Conservation (phyloP, 2,329 filamentous ascomycete species). For the Colletotrichum truncatum region DNA sequence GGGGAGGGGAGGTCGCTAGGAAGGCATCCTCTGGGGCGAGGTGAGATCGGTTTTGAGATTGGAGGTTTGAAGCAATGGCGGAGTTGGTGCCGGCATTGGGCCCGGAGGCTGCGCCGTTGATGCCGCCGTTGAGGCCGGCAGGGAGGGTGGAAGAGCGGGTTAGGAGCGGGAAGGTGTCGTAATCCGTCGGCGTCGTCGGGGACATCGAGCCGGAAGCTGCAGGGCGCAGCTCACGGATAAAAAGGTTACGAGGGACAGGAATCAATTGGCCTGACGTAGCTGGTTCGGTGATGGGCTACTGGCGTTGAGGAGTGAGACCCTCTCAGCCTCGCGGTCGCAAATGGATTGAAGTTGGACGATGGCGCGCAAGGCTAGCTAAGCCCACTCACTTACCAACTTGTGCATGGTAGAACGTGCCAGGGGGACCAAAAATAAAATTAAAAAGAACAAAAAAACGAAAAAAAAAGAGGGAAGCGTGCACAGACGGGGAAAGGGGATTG, state of each 20-base stretch:
- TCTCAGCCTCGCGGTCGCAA: slow-evolving; percentile 26
- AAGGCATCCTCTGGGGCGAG: slow-evolving; percentile 89
- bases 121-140: slow-evolving; percentile 37
- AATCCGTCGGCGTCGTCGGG: slow-evolving; percentile 29
- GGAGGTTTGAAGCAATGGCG: slow-evolving; percentile 36
- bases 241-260: neutral
- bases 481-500: slow-evolving; percentile 21
- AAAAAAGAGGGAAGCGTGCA: slow-evolving; percentile 16
- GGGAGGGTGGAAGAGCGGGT: slow-evolving; percentile 53
- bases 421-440: too few relatives aligned
- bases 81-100: neutral
- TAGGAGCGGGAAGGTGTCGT: slow-evolving; percentile 36
- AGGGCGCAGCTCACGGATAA: neutral
- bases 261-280: neutral
- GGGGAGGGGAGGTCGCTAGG: slow-evolving; percentile 68
- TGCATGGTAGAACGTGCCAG: too few relatives aligned
- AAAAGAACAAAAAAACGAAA: neutral
- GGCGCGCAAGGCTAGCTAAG: slow-evolving; percentile 6
- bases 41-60: slow-evolving; percentile 66
- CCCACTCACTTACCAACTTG: neutral
- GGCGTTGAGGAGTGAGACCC: neutral
- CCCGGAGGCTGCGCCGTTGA: slow-evolving; percentile 36
- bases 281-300: neutral
- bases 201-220: slow-evolving; percentile 15
- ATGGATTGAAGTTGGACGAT: slow-evolving; percentile 5